Conservation (phyloP, 331 rosid genomes). For the Acacia concinna region DNA sequence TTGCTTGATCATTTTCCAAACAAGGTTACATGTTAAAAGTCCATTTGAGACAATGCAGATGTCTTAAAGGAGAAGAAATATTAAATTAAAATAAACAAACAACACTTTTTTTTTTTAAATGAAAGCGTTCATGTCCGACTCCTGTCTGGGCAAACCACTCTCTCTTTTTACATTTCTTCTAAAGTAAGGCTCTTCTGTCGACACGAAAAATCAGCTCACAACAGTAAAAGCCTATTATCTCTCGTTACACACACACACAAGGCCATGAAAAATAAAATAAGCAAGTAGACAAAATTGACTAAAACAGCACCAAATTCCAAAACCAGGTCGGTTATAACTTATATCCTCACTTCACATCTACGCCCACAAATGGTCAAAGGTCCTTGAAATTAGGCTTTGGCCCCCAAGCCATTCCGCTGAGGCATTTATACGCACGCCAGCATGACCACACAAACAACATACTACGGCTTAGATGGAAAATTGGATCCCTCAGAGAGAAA, state of each 20-base stretch:
- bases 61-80: background rate
- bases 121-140: constrained; percentile 18
- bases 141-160: constrained; percentile 22
- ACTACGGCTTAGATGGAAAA: background rate
- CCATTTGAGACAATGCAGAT: background rate
- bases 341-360: constrained; percentile 13
- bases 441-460: constrained; percentile 12
- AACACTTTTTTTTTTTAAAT: background rate
- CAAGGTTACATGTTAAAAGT: constrained; percentile 17
- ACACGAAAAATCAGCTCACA: constrained; percentile 26
- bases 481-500: background rate
- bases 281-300: constrained; percentile 39
- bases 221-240: constrained; percentile 32
- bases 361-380: constrained; percentile 23
- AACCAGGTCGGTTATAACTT: constrained; percentile 17
- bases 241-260: background rate
- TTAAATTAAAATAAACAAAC: constrained; percentile 7
- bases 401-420: background rate
- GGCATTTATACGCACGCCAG: background rate
- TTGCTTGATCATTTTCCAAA: constrained; percentile 21
- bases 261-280: constrained; percentile 15
- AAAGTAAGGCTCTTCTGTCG: constrained; percentile 31
- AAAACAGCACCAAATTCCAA: constrained; percentile 39
- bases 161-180: constrained; percentile 25
- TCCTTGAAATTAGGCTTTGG: constrained; percentile 56